These are phyloP conservation scores for Borealophlyctis nickersoniae DNA, from an alignment of 192 early-diverging fungal species.

Conservation along the genomic window DNA sequence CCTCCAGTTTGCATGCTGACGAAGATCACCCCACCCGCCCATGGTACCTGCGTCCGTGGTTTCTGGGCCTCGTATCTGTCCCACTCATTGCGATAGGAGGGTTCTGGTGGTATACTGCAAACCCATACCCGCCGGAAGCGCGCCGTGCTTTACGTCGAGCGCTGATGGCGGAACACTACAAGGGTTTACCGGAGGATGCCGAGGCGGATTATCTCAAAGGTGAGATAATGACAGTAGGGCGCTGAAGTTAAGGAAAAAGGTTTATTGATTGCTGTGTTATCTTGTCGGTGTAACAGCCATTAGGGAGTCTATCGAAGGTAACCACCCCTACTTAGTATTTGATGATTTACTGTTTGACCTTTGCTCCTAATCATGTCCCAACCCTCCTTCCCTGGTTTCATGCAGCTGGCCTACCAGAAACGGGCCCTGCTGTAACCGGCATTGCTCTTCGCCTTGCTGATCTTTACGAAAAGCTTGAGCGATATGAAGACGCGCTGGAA, in stretches of 20 bases:
- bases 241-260: no score
- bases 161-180: slow-evolving; percentile 10
- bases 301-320: neutral
- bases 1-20: no score
- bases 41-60: no score
- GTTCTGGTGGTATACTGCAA: slow-evolving; percentile 2
- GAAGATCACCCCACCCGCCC: no score
- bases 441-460: slow-evolving; percentile 25
- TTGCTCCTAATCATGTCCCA: no score
- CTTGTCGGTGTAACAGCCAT: no score
- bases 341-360: neutral
- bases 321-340: neutral
- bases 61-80: neutral
- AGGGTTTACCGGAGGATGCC: slow-evolving; percentile 4
- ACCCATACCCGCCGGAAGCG: slow-evolving; percentile 6
- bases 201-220: slow-evolving; percentile 2
- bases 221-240: no score
- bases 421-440: slow-evolving; percentile 13
- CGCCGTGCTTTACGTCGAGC: neutral
- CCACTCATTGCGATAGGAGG: neutral
- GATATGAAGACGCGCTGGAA: slow-evolving; percentile 5
- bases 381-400: no score
- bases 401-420: slow-evolving; percentile 5
- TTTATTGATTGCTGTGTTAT: no score
- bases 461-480: slow-evolving; percentile 14